Conservation (phyloP, 108 stramenopile genomes). For the Nitzschia inconspicua region DNA sequence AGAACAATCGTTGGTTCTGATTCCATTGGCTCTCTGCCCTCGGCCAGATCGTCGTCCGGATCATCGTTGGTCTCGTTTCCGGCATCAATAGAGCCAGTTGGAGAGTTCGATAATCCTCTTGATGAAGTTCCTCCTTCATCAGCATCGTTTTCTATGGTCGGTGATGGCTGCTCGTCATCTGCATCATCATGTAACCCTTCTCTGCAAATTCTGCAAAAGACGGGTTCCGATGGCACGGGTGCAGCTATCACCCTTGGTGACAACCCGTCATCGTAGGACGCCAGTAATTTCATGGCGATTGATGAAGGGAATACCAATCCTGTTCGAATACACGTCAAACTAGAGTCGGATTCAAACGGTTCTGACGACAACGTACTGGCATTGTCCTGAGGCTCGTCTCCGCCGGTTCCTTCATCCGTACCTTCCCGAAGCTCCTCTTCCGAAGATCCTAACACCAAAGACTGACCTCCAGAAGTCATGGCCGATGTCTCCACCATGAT, state of each 20-base stretch:
- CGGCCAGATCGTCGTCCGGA: not conserved
- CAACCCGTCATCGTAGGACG: conserved; percentile 74
- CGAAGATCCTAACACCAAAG: too few relatives aligned
- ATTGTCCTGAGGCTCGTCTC: conserved; percentile 37
- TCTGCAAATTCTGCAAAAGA: conserved; percentile 89
- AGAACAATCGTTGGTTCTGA: not conserved
- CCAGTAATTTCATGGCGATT: conserved; percentile 60
- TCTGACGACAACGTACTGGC: conserved; percentile 25
- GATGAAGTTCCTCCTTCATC: not conserved
- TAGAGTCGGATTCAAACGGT: conserved; percentile 14
- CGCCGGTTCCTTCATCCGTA: conserved; percentile 9
- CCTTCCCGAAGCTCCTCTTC: not conserved
- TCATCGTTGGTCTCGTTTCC: not conserved
- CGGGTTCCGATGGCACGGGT: conserved; percentile 44
- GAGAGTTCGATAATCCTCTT: not conserved
- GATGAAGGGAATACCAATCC: conserved; percentile 67
- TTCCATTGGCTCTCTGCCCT: conserved; percentile 6
- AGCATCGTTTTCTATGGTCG: conserved; percentile 19
- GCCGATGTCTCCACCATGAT: too few relatives aligned
- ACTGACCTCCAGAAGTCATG: too few relatives aligned
- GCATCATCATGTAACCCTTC: conserved; percentile 82
- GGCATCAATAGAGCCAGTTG: not conserved
- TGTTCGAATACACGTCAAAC: conserved; percentile 39
- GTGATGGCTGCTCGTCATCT: conserved; percentile 36
- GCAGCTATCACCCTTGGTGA: conserved; percentile 30